Evolutionary conservation across 2,329 filamentous ascomycete species (phyloP).

Genomic region (Fusarium continuum): DNA sequence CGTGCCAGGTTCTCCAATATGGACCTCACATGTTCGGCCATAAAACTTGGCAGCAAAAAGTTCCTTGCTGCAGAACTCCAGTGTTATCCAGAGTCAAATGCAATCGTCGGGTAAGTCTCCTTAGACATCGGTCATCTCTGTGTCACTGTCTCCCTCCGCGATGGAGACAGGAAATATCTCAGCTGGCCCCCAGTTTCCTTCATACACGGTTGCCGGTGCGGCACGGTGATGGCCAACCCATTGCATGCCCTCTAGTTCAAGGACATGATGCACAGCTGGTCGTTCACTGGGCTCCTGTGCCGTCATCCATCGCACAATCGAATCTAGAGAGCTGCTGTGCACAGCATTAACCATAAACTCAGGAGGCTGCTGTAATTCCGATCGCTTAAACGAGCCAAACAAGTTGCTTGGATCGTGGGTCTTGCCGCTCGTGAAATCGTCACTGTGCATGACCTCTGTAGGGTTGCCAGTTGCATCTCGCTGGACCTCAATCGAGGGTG

Average conservation of each 20-base stretch:
- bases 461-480: constrained; percentile 73
- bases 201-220: constrained; percentile 92
- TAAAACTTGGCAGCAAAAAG: constrained; percentile 39
- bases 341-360: constrained; percentile 85
- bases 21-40: constrained; percentile 29
- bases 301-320: constrained; percentile 89
- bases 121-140: constrained; percentile 69
- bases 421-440: constrained; percentile 47
- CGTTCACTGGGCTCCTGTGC: constrained; percentile 76
- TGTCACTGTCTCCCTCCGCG: constrained; percentile 54
- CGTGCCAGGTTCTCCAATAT: constrained; percentile 23
- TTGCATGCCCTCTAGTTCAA: constrained; percentile 75
- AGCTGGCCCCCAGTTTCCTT: constrained; percentile 94
- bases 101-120: constrained; percentile 30
- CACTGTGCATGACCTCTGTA: constrained; percentile 51
- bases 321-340: constrained; percentile 80
- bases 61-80: constrained; percentile 31
- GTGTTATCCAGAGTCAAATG: constrained; percentile 48
- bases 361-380: constrained; percentile 71
- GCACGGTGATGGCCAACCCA: constrained; percentile 83
- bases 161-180: constrained; percentile 55
- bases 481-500: constrained; percentile 72
- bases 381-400: constrained; percentile 59
- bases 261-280: constrained; percentile 77
- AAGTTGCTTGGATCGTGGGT: constrained; percentile 48